Evolutionary conservation across 1,284 basidiomycete genomes (phyloP).

Genomic region (Meira miltonrushii): DNA sequence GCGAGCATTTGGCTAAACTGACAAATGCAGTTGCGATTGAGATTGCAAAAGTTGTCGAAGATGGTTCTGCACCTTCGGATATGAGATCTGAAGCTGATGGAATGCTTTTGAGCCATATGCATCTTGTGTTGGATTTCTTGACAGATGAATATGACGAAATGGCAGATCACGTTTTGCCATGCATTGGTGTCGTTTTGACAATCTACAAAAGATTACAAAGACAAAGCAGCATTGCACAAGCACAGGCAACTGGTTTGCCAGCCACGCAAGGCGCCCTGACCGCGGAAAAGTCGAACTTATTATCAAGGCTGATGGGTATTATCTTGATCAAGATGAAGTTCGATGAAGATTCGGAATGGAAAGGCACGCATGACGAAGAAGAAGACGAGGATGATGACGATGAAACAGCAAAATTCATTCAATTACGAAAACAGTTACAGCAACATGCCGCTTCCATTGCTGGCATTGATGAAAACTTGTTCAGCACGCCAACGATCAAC

Average conservation of each 20-base stretch:
- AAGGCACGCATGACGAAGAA: constrained; percentile 56
- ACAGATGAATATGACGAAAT: constrained; percentile 66
- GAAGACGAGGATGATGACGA: constrained; percentile 61
- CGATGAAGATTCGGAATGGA: constrained; percentile 71
- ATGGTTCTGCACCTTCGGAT: constrained; percentile 59
- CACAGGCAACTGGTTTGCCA: background rate
- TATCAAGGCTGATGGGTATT: constrained; percentile 72
- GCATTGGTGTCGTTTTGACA: constrained; percentile 35
- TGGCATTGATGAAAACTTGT: constrained; percentile 73
- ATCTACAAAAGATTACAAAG: constrained; percentile 48
- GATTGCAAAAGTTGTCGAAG: constrained; percentile 71
- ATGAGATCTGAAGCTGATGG: constrained; percentile 66
- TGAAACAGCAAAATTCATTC: constrained; percentile 56
- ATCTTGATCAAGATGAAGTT: constrained; percentile 69
- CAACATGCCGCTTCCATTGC: constrained; percentile 75
- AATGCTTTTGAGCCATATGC: constrained; percentile 68
- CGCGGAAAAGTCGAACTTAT: constrained; percentile 58
- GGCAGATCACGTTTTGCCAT: constrained; percentile 41
- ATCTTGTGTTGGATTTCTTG: constrained; percentile 80
- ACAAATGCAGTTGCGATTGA: constrained; percentile 79
- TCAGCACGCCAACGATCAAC: constrained; percentile 66
- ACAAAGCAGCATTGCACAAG: constrained; percentile 16
- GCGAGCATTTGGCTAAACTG: constrained; percentile 80
- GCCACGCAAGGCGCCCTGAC: constrained; percentile 15
- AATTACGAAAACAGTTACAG: constrained; percentile 61